These are phyloP conservation scores for Teunomyces atbi DNA, from an alignment of 805 yeast species.

Conservation along the genomic window DNA sequence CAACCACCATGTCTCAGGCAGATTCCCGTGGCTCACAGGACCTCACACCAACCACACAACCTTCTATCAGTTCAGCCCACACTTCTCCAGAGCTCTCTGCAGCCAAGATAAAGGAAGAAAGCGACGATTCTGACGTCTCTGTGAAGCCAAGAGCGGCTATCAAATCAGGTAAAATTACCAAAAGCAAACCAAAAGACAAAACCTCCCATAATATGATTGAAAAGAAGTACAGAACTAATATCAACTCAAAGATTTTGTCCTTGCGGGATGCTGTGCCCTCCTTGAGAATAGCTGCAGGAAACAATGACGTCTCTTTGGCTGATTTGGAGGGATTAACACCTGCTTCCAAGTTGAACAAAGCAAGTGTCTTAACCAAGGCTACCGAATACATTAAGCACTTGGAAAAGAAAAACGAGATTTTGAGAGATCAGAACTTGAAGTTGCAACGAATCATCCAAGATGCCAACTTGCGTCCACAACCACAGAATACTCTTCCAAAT, in stretches of 20 bases:
- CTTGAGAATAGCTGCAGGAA: conserved; percentile 58
- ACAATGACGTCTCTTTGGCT: conserved; percentile 33
- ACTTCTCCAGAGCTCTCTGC: conserved; percentile 20
- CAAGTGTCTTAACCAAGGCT: conserved; percentile 71
- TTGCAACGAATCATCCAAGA: conserved; percentile 36
- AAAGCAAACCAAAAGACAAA: conserved; percentile 54
- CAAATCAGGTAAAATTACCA: conserved; percentile 26
- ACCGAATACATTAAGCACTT: conserved; percentile 75
- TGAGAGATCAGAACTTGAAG: conserved; percentile 46
- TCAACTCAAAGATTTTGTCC: conserved; percentile 66
- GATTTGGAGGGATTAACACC: conserved; percentile 74
- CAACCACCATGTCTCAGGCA: conserved; percentile 15
- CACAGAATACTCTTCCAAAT: conserved; percentile 5
- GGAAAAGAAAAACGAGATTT: conserved; percentile 55
- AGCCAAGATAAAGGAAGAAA: conserved; percentile 9
- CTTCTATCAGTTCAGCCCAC: conserved; percentile 17
- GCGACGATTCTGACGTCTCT: conserved; percentile 5
- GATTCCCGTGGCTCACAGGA: conserved; percentile 15
- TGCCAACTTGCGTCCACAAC: conserved; percentile 24
- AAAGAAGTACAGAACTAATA: conserved; percentile 75
- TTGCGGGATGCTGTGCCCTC: conserved; percentile 79
- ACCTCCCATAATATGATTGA: conserved; percentile 78
- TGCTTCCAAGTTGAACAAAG: conserved; percentile 74
- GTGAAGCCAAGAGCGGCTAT: conserved; percentile 3
- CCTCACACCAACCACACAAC: conserved; percentile 16